Evolutionary conservation across 257 asterid genomes (phyloP).

Genomic region (Solanum chmielewskii): DNA sequence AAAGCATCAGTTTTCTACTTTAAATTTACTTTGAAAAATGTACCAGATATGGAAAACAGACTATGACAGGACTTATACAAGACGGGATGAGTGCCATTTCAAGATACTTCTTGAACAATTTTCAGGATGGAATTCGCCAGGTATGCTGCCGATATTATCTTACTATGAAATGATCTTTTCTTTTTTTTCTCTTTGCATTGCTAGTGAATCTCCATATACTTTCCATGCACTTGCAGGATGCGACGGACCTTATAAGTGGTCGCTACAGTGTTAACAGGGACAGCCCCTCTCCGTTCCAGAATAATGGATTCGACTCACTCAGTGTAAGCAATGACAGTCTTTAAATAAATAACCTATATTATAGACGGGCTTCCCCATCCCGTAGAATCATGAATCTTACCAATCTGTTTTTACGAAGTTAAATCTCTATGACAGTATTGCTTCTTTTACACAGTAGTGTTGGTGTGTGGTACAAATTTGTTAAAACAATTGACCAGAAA

Average conservation of each 20-base stretch:
- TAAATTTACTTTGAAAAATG: neutral
- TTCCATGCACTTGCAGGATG: conserved; percentile 44
- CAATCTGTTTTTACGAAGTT: neutral
- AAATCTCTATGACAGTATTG: neutral
- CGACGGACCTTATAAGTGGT: conserved; percentile 86
- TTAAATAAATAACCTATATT: neutral
- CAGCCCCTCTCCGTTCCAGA: conserved; percentile 46
- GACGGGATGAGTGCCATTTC: conserved; percentile 94
- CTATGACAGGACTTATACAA: conserved; percentile 67
- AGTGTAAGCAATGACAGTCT: conserved; percentile 39
- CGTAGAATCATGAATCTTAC: neutral
- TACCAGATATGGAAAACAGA: conserved; percentile 90
- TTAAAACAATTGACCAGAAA: neutral
- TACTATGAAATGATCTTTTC: neutral
- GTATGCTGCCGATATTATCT: conserved; percentile 21
- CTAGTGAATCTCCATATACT: neutral
- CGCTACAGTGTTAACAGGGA: conserved; percentile 58
- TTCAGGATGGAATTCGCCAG: conserved; percentile 94
- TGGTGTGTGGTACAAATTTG: neutral
- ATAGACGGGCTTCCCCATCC: neutral
- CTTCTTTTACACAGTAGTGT: neutral
- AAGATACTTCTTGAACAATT: conserved; percentile 85
- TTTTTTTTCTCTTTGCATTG: neutral
- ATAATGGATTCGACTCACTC: conserved; percentile 52
- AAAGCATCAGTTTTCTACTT: neutral